Percentiles rank a stretch among this genome's conserved stretches.
Evolutionary conservation across 331 rosid genomes (phyloP).

Genomic region (Phaseolus coccineus): DNA sequence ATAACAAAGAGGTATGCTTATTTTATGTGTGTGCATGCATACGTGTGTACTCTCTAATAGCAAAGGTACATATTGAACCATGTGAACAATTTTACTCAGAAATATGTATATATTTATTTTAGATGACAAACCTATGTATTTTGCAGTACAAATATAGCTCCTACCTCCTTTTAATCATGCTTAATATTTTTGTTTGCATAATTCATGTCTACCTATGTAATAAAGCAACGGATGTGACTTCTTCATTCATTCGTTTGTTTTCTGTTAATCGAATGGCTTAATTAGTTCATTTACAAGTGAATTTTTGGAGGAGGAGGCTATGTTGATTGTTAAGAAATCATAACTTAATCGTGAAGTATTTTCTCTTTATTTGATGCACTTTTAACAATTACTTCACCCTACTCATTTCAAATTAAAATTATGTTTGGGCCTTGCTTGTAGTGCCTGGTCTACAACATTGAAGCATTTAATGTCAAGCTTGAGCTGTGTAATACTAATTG

Average conservation of each 20-base stretch:
- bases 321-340: background rate
- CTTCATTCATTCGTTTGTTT: background rate
- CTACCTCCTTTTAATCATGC: background rate
- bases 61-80: background rate
- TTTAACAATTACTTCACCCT: background rate
- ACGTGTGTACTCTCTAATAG: background rate
- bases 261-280: background rate
- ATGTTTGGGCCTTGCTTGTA: background rate
- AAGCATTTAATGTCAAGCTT: background rate
- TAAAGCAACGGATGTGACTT: background rate
- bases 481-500: background rate
- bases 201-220: background rate
- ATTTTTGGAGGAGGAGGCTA: background rate
- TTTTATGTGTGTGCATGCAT: background rate
- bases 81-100: slow-evolving; percentile 1
- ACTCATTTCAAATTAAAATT: background rate
- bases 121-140: slow-evolving; percentile 5
- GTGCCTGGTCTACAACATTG: background rate
- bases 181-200: slow-evolving; percentile 14
- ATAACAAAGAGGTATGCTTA: slow-evolving; percentile 74
- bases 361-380: background rate
- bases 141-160: background rate
- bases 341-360: background rate
- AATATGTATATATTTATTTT: background rate
- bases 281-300: background rate